These are phyloP conservation scores for Sporothrix mexicana DNA, from an alignment of 2,329 filamentous ascomycete genomes.

Conservation along the genomic window DNA sequence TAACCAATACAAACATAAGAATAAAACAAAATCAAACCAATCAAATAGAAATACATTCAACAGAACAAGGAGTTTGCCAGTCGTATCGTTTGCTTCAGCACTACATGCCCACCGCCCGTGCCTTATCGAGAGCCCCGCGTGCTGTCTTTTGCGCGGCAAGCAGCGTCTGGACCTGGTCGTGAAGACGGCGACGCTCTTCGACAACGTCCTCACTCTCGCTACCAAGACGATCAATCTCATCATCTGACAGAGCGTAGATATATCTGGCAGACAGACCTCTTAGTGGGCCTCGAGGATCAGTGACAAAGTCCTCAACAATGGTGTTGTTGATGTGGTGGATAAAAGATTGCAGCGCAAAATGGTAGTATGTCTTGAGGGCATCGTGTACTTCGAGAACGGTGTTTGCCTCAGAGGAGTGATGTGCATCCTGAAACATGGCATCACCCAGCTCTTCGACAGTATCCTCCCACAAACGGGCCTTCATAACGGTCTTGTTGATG, in stretches of 20 bases:
- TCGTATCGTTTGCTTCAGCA: neutral
- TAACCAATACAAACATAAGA: neutral
- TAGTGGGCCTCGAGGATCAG: neutral
- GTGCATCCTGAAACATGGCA: neutral
- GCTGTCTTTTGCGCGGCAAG: neutral
- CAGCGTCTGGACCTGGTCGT: neutral
- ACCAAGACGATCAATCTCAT: neutral
- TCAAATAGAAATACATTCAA: neutral
- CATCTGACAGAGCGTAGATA: neutral
- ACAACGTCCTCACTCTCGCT: neutral
- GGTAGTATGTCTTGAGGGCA: neutral
- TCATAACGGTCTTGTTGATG: neutral
- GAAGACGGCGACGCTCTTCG: neutral
- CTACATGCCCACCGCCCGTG: neutral
- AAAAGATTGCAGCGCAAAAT: neutral
- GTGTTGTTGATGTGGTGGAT: slow-evolving; percentile 4
- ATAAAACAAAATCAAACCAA: neutral
- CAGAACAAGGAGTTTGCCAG: neutral
- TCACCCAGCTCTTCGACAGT: neutral
- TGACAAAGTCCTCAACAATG: slow-evolving; percentile 9
- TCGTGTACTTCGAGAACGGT: neutral
- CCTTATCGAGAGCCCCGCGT: neutral
- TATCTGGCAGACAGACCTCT: neutral
- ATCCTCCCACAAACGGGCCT: neutral
- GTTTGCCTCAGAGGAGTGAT: neutral